A percentile compares a stretch with the other conserved stretches of the same genome.
These are phyloP conservation scores for Stromatinia cepivora DNA, from an alignment of 2,329 filamentous ascomycete species.

Conservation along the genomic window DNA sequence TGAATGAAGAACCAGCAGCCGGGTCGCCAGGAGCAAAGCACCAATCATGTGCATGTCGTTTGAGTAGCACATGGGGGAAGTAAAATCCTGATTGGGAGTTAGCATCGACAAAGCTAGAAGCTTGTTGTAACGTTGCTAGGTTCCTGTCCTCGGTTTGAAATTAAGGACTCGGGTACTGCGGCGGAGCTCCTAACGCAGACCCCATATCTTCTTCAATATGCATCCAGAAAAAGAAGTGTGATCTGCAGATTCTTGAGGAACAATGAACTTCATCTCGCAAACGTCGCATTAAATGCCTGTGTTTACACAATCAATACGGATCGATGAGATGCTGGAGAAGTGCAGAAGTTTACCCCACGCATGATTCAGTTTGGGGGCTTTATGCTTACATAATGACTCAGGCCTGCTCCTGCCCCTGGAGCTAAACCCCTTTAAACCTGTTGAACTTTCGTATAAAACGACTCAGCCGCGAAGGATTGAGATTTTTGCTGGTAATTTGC, in stretches of 20 bases:
- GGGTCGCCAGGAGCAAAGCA: background rate
- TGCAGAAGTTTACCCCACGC: background rate
- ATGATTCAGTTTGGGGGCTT: background rate
- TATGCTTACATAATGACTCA: constrained; percentile 7
- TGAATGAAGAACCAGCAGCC: background rate
- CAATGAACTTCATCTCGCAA: background rate
- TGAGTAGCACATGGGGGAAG: background rate
- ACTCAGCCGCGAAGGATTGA: constrained; percentile 23
- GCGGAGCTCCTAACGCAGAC: background rate
- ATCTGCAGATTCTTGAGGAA: background rate
- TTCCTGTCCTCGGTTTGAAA: constrained; percentile 3
- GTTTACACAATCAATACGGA: background rate
- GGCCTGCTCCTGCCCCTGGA: background rate
- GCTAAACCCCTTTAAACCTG: constrained; percentile 13
- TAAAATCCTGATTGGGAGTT: background rate
- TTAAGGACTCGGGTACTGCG: constrained; percentile 3
- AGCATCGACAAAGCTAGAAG: background rate
- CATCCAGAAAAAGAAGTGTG: background rate
- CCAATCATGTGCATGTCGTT: background rate
- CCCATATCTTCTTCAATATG: background rate
- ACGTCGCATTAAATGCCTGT: background rate
- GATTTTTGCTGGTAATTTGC: background rate
- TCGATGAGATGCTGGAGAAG: constrained; percentile 1
- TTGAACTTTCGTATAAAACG: background rate
- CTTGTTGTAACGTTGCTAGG: constrained; percentile 20